phyloP scores from a whole-genome alignment of 208 protist species.

The Trypanosoma mega region DNA sequence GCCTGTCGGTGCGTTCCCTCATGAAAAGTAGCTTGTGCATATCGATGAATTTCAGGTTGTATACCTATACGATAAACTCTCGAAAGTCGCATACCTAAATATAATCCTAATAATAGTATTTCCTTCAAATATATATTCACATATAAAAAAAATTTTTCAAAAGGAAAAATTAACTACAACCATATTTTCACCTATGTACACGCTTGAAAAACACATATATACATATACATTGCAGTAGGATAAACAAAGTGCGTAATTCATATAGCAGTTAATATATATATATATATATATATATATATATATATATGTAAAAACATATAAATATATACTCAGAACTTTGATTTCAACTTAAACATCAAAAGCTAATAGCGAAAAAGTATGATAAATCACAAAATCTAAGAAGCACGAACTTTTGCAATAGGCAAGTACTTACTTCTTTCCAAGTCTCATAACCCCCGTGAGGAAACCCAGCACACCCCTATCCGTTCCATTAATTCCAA shows the following conservation, averaged over 20 bases:
- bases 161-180: too few relatives aligned
- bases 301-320: too few relatives aligned
- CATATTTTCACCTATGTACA: too few relatives aligned
- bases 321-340: too few relatives aligned
- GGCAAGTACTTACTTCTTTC: slow-evolving; percentile 30
- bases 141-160: slow-evolving; percentile 12
- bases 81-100: slow-evolving; percentile 17
- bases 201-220: too few relatives aligned
- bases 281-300: too few relatives aligned
- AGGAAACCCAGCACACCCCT: slow-evolving; percentile 53
- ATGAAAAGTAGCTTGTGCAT: slow-evolving; percentile 84
- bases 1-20: slow-evolving; percentile 82
- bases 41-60: slow-evolving; percentile 76
- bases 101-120: slow-evolving; percentile 15
- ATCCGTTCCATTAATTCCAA: slow-evolving; percentile 41
- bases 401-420: not conserved
- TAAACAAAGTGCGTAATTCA: too few relatives aligned
- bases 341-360: too few relatives aligned
- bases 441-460: slow-evolving; percentile 37
- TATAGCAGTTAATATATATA: too few relatives aligned
- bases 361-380: too few relatives aligned
- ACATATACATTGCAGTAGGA: too few relatives aligned
- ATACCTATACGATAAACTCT: slow-evolving; percentile 20
- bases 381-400: slow-evolving; percentile 17
- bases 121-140: slow-evolving; percentile 1